phyloP scores from a whole-genome alignment of 495 filamentous ascomycete genomes.

The Amorphotheca resinae region DNA sequence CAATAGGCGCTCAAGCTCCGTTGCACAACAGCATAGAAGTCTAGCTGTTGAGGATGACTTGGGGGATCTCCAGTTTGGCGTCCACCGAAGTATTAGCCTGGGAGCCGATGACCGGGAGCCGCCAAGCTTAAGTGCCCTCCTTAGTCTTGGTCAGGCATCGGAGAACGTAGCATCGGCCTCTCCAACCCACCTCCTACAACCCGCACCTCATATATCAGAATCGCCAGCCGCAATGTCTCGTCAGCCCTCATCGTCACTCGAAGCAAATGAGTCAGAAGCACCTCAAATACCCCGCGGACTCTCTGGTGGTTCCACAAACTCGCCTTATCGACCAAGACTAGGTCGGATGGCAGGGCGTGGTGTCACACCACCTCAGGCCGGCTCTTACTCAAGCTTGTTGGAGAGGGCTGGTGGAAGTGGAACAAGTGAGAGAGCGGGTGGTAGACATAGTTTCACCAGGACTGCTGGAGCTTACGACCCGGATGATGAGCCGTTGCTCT shows the following conservation, averaged over 20 bases:
- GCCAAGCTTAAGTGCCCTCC: slow-evolving; percentile 42
- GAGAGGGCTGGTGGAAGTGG: slow-evolving; percentile 40
- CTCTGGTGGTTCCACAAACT: slow-evolving; percentile 16
- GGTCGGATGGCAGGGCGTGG: slow-evolving; percentile 23
- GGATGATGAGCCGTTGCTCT: slow-evolving; percentile 75
- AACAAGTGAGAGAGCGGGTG: slow-evolving; percentile 33
- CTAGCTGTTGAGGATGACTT: slow-evolving; percentile 44
- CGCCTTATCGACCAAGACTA: slow-evolving; percentile 24
- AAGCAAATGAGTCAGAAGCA: slow-evolving; percentile 22
- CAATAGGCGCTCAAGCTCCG: slow-evolving; percentile 63
- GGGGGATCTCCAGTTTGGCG: slow-evolving; percentile 46
- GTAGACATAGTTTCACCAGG: slow-evolving; percentile 29
- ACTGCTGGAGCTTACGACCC: slow-evolving; percentile 26
- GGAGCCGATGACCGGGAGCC: slow-evolving; percentile 55
- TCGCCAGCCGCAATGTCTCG: slow-evolving; percentile 27
- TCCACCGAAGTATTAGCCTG: slow-evolving; percentile 63
- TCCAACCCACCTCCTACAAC: slow-evolving; percentile 28
- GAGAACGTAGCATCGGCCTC: slow-evolving; percentile 20
- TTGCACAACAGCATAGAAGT: slow-evolving; percentile 52
- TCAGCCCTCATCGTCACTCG: slow-evolving; percentile 30
- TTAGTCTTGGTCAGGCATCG: slow-evolving; percentile 31
- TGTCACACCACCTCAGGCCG: slow-evolving; percentile 20
- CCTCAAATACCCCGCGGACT: slow-evolving; percentile 14
- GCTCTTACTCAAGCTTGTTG: slow-evolving; percentile 32
- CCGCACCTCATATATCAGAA: slow-evolving; percentile 31